These are phyloP conservation scores for Solanum hybrid DNA, from an alignment of 305 asterid genomes.

Conservation along the genomic window DNA sequence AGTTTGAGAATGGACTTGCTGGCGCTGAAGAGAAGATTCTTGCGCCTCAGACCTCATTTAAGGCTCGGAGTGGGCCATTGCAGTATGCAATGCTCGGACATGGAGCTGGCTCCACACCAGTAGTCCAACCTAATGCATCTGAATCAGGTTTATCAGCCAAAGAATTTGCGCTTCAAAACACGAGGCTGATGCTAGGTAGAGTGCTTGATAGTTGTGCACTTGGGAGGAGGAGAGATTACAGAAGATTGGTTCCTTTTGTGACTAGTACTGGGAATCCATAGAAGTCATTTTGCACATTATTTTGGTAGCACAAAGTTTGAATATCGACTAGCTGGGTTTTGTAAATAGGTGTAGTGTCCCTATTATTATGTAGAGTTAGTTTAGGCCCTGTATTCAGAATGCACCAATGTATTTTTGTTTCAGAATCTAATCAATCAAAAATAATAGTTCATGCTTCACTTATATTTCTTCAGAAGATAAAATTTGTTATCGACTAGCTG, in stretches of 20 bases:
- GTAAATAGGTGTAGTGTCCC: conserved; percentile 34
- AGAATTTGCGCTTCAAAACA: conserved; percentile 79
- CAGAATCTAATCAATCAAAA: conserved; percentile 5
- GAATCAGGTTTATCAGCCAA: conserved; percentile 55
- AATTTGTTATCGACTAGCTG: conserved; percentile 3
- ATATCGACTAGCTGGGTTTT: conserved; percentile 19
- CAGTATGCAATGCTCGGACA: conserved; percentile 63
- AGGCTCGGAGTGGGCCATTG: conserved; percentile 94
- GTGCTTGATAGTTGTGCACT: conserved; percentile 86
- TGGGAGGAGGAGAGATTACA: conserved; percentile 84
- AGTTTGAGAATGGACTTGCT: conserved; percentile 70
- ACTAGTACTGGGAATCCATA: conserved; percentile 59
- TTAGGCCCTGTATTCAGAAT: conserved; percentile 22
- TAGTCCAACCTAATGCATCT: conserved; percentile 27
- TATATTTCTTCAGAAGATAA: not conserved
- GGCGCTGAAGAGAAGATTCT: conserved; percentile 61
- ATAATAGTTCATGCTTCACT: not conserved
- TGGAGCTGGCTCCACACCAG: conserved; percentile 31
- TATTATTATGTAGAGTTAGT: conserved; percentile 22
- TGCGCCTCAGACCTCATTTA: conserved; percentile 81
- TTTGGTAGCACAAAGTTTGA: conserved; percentile 8
- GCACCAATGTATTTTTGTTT: not conserved
- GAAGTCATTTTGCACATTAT: conserved; percentile 12
- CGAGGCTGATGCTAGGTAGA: conserved; percentile 83
- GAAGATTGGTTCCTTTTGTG: conserved; percentile 92